A percentile compares a stretch with the other conserved stretches of the same genome.
phyloP scores from a whole-genome alignment of 768 basidiomycete species.

The Lentinula detonsa region DNA sequence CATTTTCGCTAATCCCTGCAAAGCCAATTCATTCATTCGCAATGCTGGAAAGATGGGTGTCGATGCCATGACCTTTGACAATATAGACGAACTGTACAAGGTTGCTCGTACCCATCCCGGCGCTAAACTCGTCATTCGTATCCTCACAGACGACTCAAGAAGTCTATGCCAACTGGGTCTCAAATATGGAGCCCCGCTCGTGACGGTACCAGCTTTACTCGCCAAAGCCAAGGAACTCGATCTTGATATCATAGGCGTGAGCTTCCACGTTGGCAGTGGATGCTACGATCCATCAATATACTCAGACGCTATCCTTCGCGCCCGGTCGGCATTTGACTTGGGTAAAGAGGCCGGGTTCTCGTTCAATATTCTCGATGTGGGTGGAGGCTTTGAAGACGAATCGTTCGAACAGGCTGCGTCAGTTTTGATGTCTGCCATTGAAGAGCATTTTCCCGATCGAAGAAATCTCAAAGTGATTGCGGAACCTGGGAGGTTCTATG shows the following conservation, averaged over 20 bases:
- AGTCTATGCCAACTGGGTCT: constrained; percentile 88
- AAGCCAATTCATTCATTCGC: constrained; percentile 73
- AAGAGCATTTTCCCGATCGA: constrained; percentile 73
- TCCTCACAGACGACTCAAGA: constrained; percentile 97
- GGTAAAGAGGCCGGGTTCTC: constrained; percentile 72
- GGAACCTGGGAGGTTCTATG: constrained; percentile 94
- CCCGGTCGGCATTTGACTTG: constrained; percentile 84
- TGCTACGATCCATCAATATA: constrained; percentile 92
- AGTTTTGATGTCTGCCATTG: constrained; percentile 65
- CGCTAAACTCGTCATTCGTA: constrained; percentile 88
- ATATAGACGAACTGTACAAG: constrained; percentile 93
- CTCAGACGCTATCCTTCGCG: constrained; percentile 81
- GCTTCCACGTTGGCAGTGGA: constrained; percentile 97
- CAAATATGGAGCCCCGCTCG: constrained; percentile 94
- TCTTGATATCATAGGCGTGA: constrained; percentile 88
- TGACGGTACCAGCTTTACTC: constrained; percentile 73
- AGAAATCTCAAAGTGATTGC: constrained; percentile 77
- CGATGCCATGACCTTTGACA: constrained; percentile 97
- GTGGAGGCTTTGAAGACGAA: constrained; percentile 87
- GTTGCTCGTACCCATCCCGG: constrained; percentile 73
- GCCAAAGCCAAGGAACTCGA: constrained; percentile 70
- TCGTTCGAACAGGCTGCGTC: constrained; percentile 77
- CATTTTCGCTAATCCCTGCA: constrained; percentile 99
- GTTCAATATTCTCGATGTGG: constrained; percentile 86
- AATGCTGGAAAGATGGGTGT: constrained; percentile 51